Percentiles rank a stretch among this genome's conserved stretches.
Conservation (phyloP, 768 basidiomycete species). For the Leccinellum luteum region DNA sequence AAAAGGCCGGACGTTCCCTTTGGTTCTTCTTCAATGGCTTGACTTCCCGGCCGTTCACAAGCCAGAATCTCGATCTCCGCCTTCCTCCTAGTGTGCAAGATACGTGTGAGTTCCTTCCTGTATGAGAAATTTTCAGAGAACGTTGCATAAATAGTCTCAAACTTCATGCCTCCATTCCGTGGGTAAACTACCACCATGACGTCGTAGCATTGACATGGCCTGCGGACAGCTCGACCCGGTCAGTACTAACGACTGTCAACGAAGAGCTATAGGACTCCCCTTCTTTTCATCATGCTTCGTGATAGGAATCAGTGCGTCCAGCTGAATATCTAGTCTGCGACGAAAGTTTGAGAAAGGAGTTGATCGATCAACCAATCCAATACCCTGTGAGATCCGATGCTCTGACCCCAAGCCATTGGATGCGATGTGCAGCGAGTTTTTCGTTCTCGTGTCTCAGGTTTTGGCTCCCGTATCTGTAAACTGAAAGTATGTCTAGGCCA, state of each 20-base stretch:
- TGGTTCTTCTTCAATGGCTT: conserved; percentile 1
- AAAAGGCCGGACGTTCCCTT: conserved; percentile 19
- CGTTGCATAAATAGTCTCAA: neutral
- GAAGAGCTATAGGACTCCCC: conserved; percentile 35
- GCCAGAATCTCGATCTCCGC: conserved; percentile 85
- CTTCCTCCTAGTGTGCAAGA: conserved; percentile 81
- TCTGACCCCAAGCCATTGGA: conserved; percentile 81
- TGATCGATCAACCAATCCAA: conserved; percentile 9
- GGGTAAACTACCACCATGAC: conserved; percentile 43
- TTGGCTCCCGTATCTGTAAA: conserved; percentile 80
- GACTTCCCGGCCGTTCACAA: conserved; percentile 3
- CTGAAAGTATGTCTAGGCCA: conserved; percentile 88
- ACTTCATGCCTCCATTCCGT: conserved; percentile 61
- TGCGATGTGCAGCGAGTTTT: conserved; percentile 62
- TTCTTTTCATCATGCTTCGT: conserved; percentile 73
- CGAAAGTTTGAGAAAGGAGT: neutral
- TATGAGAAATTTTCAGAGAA: conserved; percentile 2
- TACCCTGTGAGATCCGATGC: conserved; percentile 66
- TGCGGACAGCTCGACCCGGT: conserved; percentile 30
- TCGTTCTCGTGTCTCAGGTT: conserved; percentile 67
- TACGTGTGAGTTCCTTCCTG: conserved; percentile 78
- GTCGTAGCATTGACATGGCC: conserved; percentile 64
- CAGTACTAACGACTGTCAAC: neutral
- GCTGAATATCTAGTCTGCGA: conserved; percentile 56
- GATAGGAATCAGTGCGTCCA: conserved; percentile 65